Conservation (phyloP, 768 basidiomycete genomes). For the Tylopilus balloui region DNA sequence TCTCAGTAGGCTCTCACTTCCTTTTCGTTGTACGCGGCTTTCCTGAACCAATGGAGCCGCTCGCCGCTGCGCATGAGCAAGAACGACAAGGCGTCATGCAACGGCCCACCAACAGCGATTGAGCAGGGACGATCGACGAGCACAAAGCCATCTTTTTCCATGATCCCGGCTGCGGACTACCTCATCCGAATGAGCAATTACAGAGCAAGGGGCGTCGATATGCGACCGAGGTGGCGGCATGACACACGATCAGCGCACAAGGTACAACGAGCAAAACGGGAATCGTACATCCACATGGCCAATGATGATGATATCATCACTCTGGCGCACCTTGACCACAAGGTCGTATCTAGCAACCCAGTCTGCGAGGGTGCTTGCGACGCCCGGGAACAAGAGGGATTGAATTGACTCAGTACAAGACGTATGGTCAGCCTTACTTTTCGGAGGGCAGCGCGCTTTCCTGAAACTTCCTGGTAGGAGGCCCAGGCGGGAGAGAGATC, state of each 20-base stretch:
- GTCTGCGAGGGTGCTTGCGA: slow-evolving; percentile 37
- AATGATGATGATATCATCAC: slow-evolving; percentile 24
- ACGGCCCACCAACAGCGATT: slow-evolving; percentile 49
- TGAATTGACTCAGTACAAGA: background rate
- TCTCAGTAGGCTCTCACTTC: slow-evolving; percentile 40
- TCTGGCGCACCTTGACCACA: slow-evolving; percentile 49
- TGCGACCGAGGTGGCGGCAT: background rate
- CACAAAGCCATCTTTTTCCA: slow-evolving; percentile 53
- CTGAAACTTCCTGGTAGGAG: slow-evolving; percentile 25
- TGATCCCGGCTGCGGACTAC: slow-evolving; percentile 51
- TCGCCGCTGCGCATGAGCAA: slow-evolving; percentile 47
- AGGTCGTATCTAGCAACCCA: slow-evolving; percentile 57
- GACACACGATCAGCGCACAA: background rate
- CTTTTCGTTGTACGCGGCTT: slow-evolving; percentile 50
- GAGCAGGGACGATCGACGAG: slow-evolving; percentile 47
- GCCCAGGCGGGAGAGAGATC: slow-evolving; percentile 25
- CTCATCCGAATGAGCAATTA: slow-evolving; percentile 4
- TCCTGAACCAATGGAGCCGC: slow-evolving; percentile 49
- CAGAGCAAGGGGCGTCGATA: background rate
- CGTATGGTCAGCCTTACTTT: slow-evolving; percentile 12
- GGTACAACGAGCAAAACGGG: background rate
- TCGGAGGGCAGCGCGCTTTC: slow-evolving; percentile 16
- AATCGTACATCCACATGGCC: slow-evolving; percentile 18
- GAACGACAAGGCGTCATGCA: slow-evolving; percentile 50
- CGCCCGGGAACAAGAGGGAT: background rate